Base-by-base conservation (phyloP, 2,329 filamentous ascomycete species). In the Cadophora luteo-olivacea region DNA sequence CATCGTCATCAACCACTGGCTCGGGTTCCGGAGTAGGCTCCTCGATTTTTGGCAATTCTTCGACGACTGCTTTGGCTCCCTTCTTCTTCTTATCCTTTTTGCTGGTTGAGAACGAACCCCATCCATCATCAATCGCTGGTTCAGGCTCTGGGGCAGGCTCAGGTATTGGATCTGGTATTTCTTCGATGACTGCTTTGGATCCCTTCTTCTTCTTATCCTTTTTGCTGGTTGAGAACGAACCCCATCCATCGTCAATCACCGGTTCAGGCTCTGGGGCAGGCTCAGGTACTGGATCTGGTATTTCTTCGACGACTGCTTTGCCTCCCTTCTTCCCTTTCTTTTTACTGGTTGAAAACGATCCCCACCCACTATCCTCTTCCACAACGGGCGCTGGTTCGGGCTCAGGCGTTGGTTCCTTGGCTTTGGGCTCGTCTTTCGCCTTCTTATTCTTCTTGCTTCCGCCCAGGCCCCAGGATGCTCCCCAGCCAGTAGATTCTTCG, bases 61-160 rank as follows among this genome's bases (percentile, higher is more conserved):
- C 61, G 12, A 55, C n/a, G 61, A 54, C 12, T 24, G 61, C 29
- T 16, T 64, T 64, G 51, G 49, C 49, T 9, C 41, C 79, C 61
- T 78, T 79, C 54, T 77, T 78, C 60, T 66, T 75, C 69, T 68
- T 68, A 9, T 69, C 68, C n/a, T 70, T 68, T 32, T 69, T 70
- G 25, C 68, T 86, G 74, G 87, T 87, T 74, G 85, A 82, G 70
- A 81, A 68, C 33, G 68, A 72, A 38, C 74, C 78, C 78, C 77
- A 80, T 75, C 69, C 69, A 19, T 41, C 41, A 71, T 81, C n/a
- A 78, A 52, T 38, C 22, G 38, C 41, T n/a, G 70, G 69, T 61
- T 80, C 79, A 2, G 78, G 76, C 57, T 78, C 79, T n/a, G n/a
- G n/a, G n/a, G n/a, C n/a, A n/a, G n/a, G n/a, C n/a, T n/a, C n/a